Evolutionary conservation across 2,329 filamentous ascomycete genomes (phyloP), one percentile per base, ranked within the genome.

Genomic region (Alternaria triticimaculans): DNA sequence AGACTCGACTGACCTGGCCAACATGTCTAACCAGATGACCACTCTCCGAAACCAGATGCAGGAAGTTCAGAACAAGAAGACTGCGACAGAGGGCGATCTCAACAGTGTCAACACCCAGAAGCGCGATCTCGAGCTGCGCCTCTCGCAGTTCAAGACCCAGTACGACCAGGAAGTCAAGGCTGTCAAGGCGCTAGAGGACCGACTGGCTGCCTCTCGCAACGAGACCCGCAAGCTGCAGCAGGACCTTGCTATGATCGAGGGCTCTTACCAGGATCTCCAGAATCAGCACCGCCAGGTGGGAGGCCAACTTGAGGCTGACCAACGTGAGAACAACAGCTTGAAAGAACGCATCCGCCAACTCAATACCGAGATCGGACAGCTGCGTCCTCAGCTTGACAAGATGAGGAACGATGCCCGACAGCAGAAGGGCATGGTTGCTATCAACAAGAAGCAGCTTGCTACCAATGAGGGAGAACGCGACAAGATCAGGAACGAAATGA

Each of bases 371-470:
- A 90, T 97, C 71, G 86, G 88, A 18, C 90, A 94, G 80, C 83
- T 98, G 44, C 96, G 94, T 80, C 94, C 94, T 30, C 90, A 95
- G 70, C 89, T 99, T 56, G 96, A 99, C 79, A 98, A 97, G 84
- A 86, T 97, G 72, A 94, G 92, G 78, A 93, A 91, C 12, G 94
- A 97, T 72, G 94, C 94, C 25, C 90, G 96, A 45, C 96, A 98
- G 80, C 94, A 98, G 77, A 98, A 97, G 83, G 96, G 96, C 18
- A 86, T 98, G 69, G 95, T 97, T 28, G 94, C 96, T 46, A 99
- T 99, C 82, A 97, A 97, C 83, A 98, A 96, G 86, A 99, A 99
- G 83, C 96, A 99, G 82, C 84, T 98, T 64, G 88, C 91, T 37
- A 97, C 94, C 1, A 93, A 91, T 61, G 96, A 99, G 80, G 88